phyloP scores from a whole-genome alignment of 1,139 yeast genomes.

The Candida sp. region DNA sequence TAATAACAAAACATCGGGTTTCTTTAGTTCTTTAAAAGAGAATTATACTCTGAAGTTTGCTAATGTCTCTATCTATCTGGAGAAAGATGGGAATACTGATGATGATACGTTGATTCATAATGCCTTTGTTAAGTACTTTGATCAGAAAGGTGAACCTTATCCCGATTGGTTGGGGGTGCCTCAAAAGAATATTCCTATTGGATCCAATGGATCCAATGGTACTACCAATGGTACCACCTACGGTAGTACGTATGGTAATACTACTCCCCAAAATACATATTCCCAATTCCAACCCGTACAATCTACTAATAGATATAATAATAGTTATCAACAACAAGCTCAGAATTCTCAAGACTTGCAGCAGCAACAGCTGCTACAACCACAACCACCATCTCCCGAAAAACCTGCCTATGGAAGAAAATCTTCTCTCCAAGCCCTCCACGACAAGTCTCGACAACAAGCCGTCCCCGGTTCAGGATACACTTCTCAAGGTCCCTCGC shows the following conservation, averaged over 20 bases:
- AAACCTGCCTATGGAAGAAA: constrained; percentile 26
- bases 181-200: not conserved
- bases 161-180: constrained; percentile 47
- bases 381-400: constrained; percentile 8
- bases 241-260: not conserved
- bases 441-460: constrained; percentile 42
- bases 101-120: constrained; percentile 43
- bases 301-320: constrained; percentile 18
- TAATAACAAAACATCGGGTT: constrained; percentile 10
- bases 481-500: constrained; percentile 12
- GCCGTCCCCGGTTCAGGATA: constrained; percentile 35
- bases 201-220: too few relatives aligned
- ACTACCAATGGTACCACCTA: too few relatives aligned
- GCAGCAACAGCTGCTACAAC: constrained; percentile 7
- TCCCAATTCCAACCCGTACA: constrained; percentile 28
- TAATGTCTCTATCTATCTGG: constrained; percentile 30
- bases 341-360: too few relatives aligned
- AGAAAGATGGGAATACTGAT: constrained; percentile 37
- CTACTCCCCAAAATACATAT: constrained; percentile 1
- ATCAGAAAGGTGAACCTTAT: constrained; percentile 27
- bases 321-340: constrained; percentile 17
- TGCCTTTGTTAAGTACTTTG: constrained; percentile 42
- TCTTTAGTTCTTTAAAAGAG: constrained; percentile 36
- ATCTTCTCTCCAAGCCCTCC: constrained; percentile 38
- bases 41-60: constrained; percentile 34